Base-by-base conservation (phyloP, 2,329 filamentous ascomycete genomes). In the Aspergillus quadricinctus region DNA sequence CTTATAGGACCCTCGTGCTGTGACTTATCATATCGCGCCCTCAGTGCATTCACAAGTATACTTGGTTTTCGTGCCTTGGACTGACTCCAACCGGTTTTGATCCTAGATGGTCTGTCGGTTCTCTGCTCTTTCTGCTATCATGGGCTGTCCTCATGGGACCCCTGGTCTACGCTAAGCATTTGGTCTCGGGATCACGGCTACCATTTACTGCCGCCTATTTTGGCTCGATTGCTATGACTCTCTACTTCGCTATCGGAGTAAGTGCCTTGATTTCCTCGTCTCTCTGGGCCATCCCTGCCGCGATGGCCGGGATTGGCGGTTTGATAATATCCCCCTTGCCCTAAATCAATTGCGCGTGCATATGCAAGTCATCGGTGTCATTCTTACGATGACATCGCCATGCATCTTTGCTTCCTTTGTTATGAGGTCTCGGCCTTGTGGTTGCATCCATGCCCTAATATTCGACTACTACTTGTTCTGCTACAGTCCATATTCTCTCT, bases 101-200 rank as follows among this genome's bases (percentile, higher is more conserved):
- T 50, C 64, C 67, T 69, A 97, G 94, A 80, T 99, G 94, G 94
- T 91, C 93, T 50, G 86, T 97, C 72, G 94, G 92, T 54, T 97
- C 93, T 50, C 71, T 89, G 50, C 82, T 99, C 63, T 97, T 97
- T 80, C 82, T 97, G 67, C 84, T 86, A 65, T 96, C 92, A 65
- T 99, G 94, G 83, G 92, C 91, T 27, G 90, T 93, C 64, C 84
- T 97, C 77, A 96, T 97, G 90, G 94, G 94, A 54, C 92, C 90
- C 37, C 81, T 87, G 77, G 82, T 86, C 65, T 99, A 97, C 74
- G 74, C 87, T 59, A 86, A 87, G 67, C 94, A 99, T 77, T 83
- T 97, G 62, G 78, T 92, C 55, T 97, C 93, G 55, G 85, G 88
- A 53, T 83, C 91, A 66, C 86, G 94, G 66, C 79, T 97, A 60